A percentile compares a stretch with the other conserved stretches of the same genome.
Conservation (phyloP, 2,329 filamentous ascomycete species). For the Ramularia endophylla region DNA sequence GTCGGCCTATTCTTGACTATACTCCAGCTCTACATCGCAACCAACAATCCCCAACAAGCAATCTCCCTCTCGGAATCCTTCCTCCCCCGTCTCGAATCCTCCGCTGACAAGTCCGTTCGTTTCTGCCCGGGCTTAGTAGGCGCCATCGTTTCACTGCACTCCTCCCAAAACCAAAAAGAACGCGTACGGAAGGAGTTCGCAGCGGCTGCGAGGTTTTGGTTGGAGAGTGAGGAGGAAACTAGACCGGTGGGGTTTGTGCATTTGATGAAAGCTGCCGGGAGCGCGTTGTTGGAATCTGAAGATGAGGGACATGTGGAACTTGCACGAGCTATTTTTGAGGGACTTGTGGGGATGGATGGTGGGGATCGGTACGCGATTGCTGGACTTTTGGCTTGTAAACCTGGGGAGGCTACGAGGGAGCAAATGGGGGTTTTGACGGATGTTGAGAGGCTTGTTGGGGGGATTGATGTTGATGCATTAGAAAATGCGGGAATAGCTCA, state of each 20-base stretch:
- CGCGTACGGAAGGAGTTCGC: slow-evolving; percentile 68
- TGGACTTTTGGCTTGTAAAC: slow-evolving; percentile 76
- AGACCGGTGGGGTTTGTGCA: slow-evolving; percentile 44
- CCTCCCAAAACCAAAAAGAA: slow-evolving; percentile 64
- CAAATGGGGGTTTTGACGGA: slow-evolving; percentile 55
- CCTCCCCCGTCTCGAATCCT: slow-evolving; percentile 63
- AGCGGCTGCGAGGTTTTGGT: slow-evolving; percentile 78
- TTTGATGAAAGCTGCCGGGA: slow-evolving; percentile 75
- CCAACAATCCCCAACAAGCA: slow-evolving; percentile 66
- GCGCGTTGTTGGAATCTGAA: slow-evolving; percentile 71
- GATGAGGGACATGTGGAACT: slow-evolving; percentile 60
- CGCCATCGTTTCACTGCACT: slow-evolving; percentile 72
- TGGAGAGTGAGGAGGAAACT: too few relatives aligned
- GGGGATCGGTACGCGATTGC: slow-evolving; percentile 66
- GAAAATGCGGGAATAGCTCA: slow-evolving; percentile 59
- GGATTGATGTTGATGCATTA: slow-evolving; percentile 57
- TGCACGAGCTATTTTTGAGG: slow-evolving; percentile 73
- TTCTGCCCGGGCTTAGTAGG: slow-evolving; percentile 82
- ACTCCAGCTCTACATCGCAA: slow-evolving; percentile 72
- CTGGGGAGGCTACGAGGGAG: slow-evolving; percentile 48
- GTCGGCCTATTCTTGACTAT: slow-evolving; percentile 74
- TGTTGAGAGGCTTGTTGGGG: slow-evolving; percentile 55
- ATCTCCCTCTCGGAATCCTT: slow-evolving; percentile 70
- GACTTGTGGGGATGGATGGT: slow-evolving; percentile 60
- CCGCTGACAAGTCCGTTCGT: slow-evolving; percentile 61